Conservation (phyloP, 2,329 filamentous ascomycete genomes). For the Aureobasidium sp. region DNA sequence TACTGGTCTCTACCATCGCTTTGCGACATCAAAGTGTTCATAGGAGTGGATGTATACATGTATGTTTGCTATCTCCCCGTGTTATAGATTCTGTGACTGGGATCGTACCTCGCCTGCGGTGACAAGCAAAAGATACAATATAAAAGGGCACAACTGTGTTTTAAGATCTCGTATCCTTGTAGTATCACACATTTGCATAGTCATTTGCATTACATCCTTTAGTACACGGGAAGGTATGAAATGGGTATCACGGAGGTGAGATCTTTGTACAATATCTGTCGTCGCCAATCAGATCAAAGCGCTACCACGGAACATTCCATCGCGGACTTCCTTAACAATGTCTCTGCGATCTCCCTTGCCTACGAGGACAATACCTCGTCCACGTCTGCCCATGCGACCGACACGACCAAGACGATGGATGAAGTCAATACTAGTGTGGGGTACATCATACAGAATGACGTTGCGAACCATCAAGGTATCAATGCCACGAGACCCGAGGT, state of each 20-base stretch:
- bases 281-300: slow-evolving; percentile 37
- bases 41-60: neutral
- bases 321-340: slow-evolving; percentile 83
- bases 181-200: too few species aligned
- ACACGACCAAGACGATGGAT: slow-evolving; percentile 91
- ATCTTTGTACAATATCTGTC: neutral
- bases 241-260: neutral
- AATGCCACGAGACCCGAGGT: slow-evolving; percentile 85
- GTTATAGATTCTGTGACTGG: too few species aligned
- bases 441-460: slow-evolving; percentile 94
- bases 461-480: slow-evolving; percentile 87
- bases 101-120: too few species aligned
- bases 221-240: too few species aligned
- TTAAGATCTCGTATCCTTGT: too few species aligned
- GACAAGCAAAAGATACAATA: too few species aligned
- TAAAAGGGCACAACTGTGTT: too few species aligned
- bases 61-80: neutral
- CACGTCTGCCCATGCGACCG: slow-evolving; percentile 85
- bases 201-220: too few species aligned
- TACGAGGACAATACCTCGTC: slow-evolving; percentile 81
- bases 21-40: neutral
- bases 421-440: slow-evolving; percentile 95
- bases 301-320: slow-evolving; percentile 53
- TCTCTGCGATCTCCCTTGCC: slow-evolving; percentile 85
- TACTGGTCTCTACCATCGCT: too few species aligned